phyloP scores from a whole-genome alignment of 495 filamentous ascomycete species.

The Viridothelium virens region DNA sequence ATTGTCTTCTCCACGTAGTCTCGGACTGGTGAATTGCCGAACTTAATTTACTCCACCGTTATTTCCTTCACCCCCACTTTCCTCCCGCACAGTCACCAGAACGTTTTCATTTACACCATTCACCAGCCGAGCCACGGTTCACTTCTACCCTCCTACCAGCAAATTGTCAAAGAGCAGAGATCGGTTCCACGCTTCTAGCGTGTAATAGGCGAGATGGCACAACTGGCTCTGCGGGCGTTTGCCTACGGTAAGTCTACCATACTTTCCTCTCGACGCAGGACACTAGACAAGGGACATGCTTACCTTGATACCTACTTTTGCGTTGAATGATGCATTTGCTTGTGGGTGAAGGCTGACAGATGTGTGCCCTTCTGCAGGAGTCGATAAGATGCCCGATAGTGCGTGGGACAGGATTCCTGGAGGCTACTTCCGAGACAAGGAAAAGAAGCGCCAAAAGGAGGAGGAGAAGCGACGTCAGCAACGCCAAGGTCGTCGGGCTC shows the following conservation, averaged over 20 bases:
- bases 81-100: neutral
- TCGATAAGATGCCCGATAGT: constrained; percentile 34
- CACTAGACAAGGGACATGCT: too few relatives aligned
- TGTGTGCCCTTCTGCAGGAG: constrained; percentile 16
- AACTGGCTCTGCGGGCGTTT: constrained; percentile 9
- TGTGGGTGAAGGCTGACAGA: neutral
- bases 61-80: neutral
- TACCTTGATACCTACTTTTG: too few relatives aligned
- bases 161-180: neutral
- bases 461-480: constrained; percentile 4
- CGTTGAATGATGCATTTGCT: too few relatives aligned
- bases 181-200: neutral
- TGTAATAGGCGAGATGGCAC: constrained; percentile 11
- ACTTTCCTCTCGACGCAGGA: neutral
- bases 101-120: neutral
- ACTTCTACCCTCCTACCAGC: too few relatives aligned
- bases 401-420: constrained; percentile 34
- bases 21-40: neutral
- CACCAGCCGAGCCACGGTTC: neutral
- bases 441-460: constrained; percentile 13
- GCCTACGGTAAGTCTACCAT: constrained; percentile 3
- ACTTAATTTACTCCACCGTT: neutral
- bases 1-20: neutral
- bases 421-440: constrained; percentile 31
- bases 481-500: constrained; percentile 6